A percentile compares a stretch with the other conserved stretches of the same genome.
Evolutionary conservation across 2,329 filamentous ascomycete genomes (phyloP).

Genomic region (Epicoccum sorghinum): DNA sequence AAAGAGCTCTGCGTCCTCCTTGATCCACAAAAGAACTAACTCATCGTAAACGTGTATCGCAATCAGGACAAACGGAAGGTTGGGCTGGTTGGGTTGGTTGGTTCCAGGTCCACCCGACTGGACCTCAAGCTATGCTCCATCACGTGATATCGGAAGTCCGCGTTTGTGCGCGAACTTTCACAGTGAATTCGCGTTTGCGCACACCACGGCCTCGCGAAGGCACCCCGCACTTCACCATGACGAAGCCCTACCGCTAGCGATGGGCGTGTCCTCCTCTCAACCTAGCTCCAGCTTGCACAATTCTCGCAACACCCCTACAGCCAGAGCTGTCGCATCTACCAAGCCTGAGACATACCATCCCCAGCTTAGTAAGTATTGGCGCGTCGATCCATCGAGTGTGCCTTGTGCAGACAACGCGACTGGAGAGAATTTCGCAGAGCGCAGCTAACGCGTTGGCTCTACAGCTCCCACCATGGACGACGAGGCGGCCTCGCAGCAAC

Average conservation of each 20-base stretch:
- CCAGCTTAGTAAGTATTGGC: constrained; percentile 25
- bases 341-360: constrained; percentile 6
- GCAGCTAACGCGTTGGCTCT: constrained; percentile 17
- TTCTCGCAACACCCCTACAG: neutral
- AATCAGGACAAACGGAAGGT: no score
- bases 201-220: neutral
- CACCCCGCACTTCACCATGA: constrained; percentile 2
- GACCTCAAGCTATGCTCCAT: no score
- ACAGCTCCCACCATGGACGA: constrained; percentile 29
- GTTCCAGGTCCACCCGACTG: no score
- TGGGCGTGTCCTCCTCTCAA: constrained; percentile 28
- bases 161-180: constrained; percentile 1
- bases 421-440: neutral
- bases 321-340: constrained; percentile 9
- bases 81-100: no score
- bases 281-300: constrained; percentile 14
- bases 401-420: neutral
- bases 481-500: constrained; percentile 27
- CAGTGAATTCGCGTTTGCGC: constrained; percentile 2
- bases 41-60: no score
- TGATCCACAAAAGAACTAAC: no score
- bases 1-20: no score
- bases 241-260: constrained; percentile 1
- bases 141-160: neutral
- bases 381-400: constrained; percentile 1